Percentiles rank a stretch among this genome's conserved stretches.
These are phyloP conservation scores for Hirsutella thompsonii DNA, from an alignment of 2,329 filamentous ascomycete species.

Conservation along the genomic window DNA sequence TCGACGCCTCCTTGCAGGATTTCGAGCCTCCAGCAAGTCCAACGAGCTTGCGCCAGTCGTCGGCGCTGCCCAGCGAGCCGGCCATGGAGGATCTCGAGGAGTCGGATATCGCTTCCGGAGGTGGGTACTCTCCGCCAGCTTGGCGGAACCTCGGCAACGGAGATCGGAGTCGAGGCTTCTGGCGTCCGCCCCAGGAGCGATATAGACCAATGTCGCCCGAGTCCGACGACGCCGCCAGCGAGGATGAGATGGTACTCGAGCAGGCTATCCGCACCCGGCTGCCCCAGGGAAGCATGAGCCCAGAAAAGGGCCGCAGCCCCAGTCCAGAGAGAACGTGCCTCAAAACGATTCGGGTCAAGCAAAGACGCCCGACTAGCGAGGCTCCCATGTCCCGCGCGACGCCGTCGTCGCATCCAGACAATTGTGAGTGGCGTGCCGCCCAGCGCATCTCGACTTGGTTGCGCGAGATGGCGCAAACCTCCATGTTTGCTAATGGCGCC, in stretches of 20 bases:
- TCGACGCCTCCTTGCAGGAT: conserved; percentile 41
- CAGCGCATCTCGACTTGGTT: neutral
- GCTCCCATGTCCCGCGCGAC: conserved; percentile 6
- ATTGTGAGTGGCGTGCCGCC: conserved; percentile 27
- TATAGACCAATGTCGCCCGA: conserved; percentile 8
- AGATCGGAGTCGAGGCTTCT: conserved; percentile 44
- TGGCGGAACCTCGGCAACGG: conserved; percentile 50
- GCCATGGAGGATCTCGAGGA: conserved; percentile 27
- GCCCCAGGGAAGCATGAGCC: conserved; percentile 41
- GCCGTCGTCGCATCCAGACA: conserved; percentile 24
- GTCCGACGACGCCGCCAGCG: conserved; percentile 15
- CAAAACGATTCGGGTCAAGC: conserved; percentile 23
- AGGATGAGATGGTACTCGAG: conserved; percentile 30
- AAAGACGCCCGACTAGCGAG: conserved; percentile 13
- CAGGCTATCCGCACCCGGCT: conserved; percentile 41
- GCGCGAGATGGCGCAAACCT: neutral
- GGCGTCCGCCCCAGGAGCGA: conserved; percentile 21
- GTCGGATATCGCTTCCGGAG: conserved; percentile 33
- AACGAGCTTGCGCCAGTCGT: conserved; percentile 17
- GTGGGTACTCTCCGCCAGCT: conserved; percentile 47
- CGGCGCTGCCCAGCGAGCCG: conserved; percentile 19
- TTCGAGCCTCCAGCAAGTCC: conserved; percentile 36
- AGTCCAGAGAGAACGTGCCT: conserved; percentile 30
- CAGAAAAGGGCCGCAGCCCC: conserved; percentile 33
- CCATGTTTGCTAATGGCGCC: neutral